Conservation (phyloP, 2,329 filamentous ascomycete species). For the Aspergillus tubingensis region DNA sequence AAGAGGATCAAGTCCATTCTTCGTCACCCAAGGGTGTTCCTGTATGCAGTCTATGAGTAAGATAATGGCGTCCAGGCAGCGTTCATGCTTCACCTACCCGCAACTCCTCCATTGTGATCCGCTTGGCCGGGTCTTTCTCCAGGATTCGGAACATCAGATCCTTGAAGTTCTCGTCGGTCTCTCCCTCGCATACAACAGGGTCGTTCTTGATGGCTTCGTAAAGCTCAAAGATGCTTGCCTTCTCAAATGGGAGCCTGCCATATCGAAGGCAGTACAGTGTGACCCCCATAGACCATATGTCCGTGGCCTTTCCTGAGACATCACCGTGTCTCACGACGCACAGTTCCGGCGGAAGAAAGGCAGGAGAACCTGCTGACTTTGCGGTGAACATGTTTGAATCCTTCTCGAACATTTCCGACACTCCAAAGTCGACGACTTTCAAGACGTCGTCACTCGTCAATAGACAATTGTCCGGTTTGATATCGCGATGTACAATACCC, state of each 20-base stretch:
- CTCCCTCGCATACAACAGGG: slow-evolving; percentile 60
- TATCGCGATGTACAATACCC: slow-evolving; percentile 92
- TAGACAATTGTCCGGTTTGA: slow-evolving; percentile 95
- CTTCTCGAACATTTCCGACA: slow-evolving; percentile 97
- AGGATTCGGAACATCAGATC: slow-evolving; percentile 74
- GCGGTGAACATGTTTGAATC: slow-evolving; percentile 82
- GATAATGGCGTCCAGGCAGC: not conserved
- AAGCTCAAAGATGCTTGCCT: slow-evolving; percentile 75
- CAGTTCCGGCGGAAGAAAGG: slow-evolving; percentile 90
- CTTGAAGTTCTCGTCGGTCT: slow-evolving; percentile 67
- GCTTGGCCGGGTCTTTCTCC: slow-evolving; percentile 79
- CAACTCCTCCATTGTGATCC: slow-evolving; percentile 80
- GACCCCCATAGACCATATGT: slow-evolving; percentile 98
- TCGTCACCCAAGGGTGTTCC: slow-evolving; percentile 94
- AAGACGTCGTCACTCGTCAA: slow-evolving; percentile 89
- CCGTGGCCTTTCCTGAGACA: slow-evolving; percentile 83
- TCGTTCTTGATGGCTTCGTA: slow-evolving; percentile 85
- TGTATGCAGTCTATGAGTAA: slow-evolving; percentile 40
- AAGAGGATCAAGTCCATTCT: slow-evolving; percentile 72
- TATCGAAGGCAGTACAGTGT: slow-evolving; percentile 92
- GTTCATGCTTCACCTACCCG: slow-evolving; percentile 60
- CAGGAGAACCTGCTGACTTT: slow-evolving; percentile 92
- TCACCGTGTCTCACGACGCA: slow-evolving; percentile 84
- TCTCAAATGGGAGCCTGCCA: slow-evolving; percentile 83
- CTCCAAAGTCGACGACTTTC: slow-evolving; percentile 98